Evolutionary conservation across 805 yeast species (phyloP), one percentile per base, ranked within the genome.

Genomic region (Metschnikowia orientalis): DNA sequence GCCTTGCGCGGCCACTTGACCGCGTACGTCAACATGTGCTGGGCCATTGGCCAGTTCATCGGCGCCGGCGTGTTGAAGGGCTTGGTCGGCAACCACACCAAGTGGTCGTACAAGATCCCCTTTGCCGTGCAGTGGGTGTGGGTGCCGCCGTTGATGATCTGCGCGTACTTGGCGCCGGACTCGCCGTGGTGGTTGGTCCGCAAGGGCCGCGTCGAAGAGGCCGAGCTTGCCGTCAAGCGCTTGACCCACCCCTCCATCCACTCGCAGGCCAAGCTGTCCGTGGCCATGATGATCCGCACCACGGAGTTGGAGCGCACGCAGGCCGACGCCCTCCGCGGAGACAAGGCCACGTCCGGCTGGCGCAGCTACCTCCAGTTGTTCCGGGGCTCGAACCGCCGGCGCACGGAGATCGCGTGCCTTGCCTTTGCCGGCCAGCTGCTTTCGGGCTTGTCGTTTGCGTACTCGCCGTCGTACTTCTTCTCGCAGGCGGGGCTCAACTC

Each of bases 51-150:
- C 24, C 81, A 75, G 47, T 57, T 78, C 21, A 56, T 77, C 35
- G 63, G 75, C 6, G 54, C 75, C 8, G 78, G 81, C 36, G 70
- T 77, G 11, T 55, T 65, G 44, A 62, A 59, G 41, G 73, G 61
- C 30, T 51, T 55, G 29, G 49, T 50, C 16, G 33, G 32, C 18
- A 40, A 44, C 37, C 35, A 21, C 12, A 33, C 36, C 5, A 46
- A 61, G 14, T 46, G 63, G 59, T n/a, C 76, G 6, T 77, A 72
- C 51, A 59, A 65, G 35, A 59, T 73, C 24, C 81, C 82, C 7
- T 74, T 71, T 49, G 80, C 75, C 3, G 37, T 76, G 7, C 83
- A 77, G 54, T 77, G 81, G 81, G 51, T 64, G 4, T 77, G 79
- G 79, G 72, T 77, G 8, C 48, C 66, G 8, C 75, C 77, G 22